Evolutionary conservation across 1,284 basidiomycete genomes (phyloP).

Genomic region (Fomitiporia mediterranea): DNA sequence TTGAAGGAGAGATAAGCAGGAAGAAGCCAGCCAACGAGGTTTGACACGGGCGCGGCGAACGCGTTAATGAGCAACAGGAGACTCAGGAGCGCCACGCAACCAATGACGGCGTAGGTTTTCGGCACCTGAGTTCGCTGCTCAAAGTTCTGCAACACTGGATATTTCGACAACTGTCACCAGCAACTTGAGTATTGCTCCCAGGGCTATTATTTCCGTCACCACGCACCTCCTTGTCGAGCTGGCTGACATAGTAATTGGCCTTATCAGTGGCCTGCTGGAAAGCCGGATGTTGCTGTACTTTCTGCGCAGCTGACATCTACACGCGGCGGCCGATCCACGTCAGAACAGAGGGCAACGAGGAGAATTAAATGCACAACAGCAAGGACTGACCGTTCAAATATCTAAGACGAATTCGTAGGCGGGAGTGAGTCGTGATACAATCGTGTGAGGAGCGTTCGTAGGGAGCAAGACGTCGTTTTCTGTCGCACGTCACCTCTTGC

Average conservation of each 20-base stretch:
- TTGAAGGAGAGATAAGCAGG: constrained; percentile 85
- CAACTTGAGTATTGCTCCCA: constrained; percentile 17
- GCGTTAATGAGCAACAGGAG: constrained; percentile 80
- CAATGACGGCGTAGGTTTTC: constrained; percentile 88
- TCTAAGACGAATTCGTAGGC: constrained; percentile 21
- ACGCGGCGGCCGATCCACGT: not conserved
- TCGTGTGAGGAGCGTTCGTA: constrained; percentile 15
- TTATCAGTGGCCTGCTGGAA: constrained; percentile 76
- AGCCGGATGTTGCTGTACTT: constrained; percentile 80
- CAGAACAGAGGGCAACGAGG: constrained; percentile 1
- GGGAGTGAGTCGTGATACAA: constrained; percentile 13
- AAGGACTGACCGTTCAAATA: constrained; percentile 1
- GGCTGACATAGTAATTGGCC: constrained; percentile 68
- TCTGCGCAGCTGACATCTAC: constrained; percentile 72
- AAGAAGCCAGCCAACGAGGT: constrained; percentile 79
- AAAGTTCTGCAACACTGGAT: constrained; percentile 76
- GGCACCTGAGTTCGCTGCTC: constrained; percentile 91
- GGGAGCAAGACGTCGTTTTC: constrained; percentile 11
- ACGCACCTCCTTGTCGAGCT: constrained; percentile 93
- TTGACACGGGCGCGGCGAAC: constrained; percentile 76
- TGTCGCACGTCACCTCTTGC: constrained; percentile 9
- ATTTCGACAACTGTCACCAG: constrained; percentile 77
- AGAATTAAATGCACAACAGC: not conserved
- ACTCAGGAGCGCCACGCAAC: constrained; percentile 58
- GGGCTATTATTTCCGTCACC: not conserved